Conservation (phyloP, 495 filamentous ascomycete species). For the Collariella sp. region DNA sequence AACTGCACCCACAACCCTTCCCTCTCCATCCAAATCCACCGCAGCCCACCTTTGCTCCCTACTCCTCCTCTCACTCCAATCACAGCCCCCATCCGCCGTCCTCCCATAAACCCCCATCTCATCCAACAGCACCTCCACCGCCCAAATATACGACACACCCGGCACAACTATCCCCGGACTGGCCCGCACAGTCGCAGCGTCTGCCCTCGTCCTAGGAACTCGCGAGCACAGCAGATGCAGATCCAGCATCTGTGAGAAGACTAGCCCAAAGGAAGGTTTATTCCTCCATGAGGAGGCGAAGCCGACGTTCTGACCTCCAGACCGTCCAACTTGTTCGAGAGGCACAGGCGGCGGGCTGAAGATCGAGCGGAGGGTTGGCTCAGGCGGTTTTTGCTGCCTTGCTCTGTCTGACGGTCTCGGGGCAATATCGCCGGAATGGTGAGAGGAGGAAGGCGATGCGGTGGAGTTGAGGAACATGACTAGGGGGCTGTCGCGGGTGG, state of each 20-base stretch:
- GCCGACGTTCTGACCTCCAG: neutral
- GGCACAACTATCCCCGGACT: neutral
- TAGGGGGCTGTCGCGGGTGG: slow-evolving; percentile 17
- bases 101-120: slow-evolving; percentile 28
- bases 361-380: slow-evolving; percentile 30
- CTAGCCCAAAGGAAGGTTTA: slow-evolving; percentile 37
- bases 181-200: slow-evolving; percentile 13
- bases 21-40: slow-evolving; percentile 28
- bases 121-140: slow-evolving; percentile 40
- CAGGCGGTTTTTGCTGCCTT: neutral
- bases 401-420: neutral
- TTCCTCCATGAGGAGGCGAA: slow-evolving; percentile 4
- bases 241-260: slow-evolving; percentile 37
- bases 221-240: slow-evolving; percentile 37
- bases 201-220: slow-evolving; percentile 23
- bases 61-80: slow-evolving; percentile 12
- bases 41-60: slow-evolving; percentile 40
- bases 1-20: slow-evolving; percentile 24
- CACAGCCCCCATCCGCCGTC: neutral
- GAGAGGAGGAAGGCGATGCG: slow-evolving; percentile 2
- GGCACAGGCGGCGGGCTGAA: slow-evolving; percentile 19
- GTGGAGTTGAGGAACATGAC: slow-evolving; percentile 39
- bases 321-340: neutral
- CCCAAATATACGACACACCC: slow-evolving; percentile 23
- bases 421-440: neutral